Conservation (phyloP, 1,139 yeast genomes). For the Debaryomyces robertsiae region DNA sequence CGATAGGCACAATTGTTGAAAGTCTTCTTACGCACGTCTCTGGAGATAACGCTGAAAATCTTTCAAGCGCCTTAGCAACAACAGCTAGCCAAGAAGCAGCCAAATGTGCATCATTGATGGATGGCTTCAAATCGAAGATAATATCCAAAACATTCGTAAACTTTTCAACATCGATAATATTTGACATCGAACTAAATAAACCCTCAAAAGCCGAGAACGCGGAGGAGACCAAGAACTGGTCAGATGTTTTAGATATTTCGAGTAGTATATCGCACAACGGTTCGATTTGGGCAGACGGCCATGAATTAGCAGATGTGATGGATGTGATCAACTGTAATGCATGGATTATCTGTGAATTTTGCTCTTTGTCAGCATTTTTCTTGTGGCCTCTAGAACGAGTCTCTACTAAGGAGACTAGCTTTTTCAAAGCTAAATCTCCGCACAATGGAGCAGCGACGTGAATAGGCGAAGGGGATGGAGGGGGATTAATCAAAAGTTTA, state of each 20-base stretch:
- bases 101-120: conserved; percentile 77
- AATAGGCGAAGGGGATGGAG: conserved; percentile 76
- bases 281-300: conserved; percentile 77
- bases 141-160: conserved; percentile 66
- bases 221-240: conserved; percentile 77
- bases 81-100: conserved; percentile 97
- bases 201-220: conserved; percentile 88
- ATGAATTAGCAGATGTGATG: conserved; percentile 71
- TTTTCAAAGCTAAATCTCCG: conserved; percentile 66
- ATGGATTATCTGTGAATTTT: conserved; percentile 66
- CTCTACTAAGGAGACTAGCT: conserved; percentile 49
- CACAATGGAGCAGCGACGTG: conserved; percentile 76
- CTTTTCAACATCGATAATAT: conserved; percentile 62
- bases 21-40: conserved; percentile 56
- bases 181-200: conserved; percentile 73
- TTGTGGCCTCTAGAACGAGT: conserved; percentile 30
- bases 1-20: conserved; percentile 57
- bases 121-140: conserved; percentile 78
- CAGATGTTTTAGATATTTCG: conserved; percentile 77
- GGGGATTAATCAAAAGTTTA: conserved; percentile 64
- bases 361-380: conserved; percentile 48
- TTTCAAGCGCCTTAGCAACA: conserved; percentile 79
- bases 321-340: conserved; percentile 71
- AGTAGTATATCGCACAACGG: conserved; percentile 74
- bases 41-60: conserved; percentile 66